Evolutionary conservation across 1,139 yeast species (phyloP).

Genomic region (Yamadazyma trypodendri): DNA sequence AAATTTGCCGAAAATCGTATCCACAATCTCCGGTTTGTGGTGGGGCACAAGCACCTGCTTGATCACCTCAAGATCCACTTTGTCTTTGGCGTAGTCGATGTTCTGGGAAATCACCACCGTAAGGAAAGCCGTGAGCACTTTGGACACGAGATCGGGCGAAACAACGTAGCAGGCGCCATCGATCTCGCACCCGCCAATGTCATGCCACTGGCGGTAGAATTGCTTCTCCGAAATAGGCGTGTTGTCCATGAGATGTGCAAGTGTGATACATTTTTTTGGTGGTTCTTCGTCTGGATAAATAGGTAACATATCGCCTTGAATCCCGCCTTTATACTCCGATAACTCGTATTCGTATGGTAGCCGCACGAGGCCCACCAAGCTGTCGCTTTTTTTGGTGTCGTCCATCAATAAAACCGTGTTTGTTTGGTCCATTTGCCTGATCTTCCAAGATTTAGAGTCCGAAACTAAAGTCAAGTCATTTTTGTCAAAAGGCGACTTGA

Average conservation of each 20-base stretch:
- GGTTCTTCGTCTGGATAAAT: conserved; percentile 7
- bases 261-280: background rate
- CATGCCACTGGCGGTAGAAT: conserved; percentile 53
- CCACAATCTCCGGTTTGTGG: conserved; percentile 3
- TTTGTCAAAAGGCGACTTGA: conserved; percentile 46
- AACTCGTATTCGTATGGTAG: conserved; percentile 54
- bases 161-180: conserved; percentile 31
- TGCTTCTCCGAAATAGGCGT: conserved; percentile 60
- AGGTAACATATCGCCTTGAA: conserved; percentile 1
- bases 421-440: conserved; percentile 84
- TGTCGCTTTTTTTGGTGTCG: conserved; percentile 18
- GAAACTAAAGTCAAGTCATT: conserved; percentile 66
- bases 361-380: conserved; percentile 39
- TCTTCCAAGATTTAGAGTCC: conserved; percentile 52
- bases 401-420: conserved; percentile 66
- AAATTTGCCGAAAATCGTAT: conserved; percentile 11
- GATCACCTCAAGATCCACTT: background rate
- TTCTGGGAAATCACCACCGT: conserved; percentile 49
- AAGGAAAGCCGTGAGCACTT: conserved; percentile 42
- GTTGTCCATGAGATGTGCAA: conserved; percentile 40
- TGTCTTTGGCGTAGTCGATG: conserved; percentile 22
- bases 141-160: conserved; percentile 23
- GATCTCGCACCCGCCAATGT: conserved; percentile 56
- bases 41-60: conserved; percentile 2
- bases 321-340: conserved; percentile 35